Evolutionary conservation across 2,329 filamentous ascomycete species (phyloP), one percentile per base, ranked within the genome.

Genomic region (Xylaria arbuscula): DNA sequence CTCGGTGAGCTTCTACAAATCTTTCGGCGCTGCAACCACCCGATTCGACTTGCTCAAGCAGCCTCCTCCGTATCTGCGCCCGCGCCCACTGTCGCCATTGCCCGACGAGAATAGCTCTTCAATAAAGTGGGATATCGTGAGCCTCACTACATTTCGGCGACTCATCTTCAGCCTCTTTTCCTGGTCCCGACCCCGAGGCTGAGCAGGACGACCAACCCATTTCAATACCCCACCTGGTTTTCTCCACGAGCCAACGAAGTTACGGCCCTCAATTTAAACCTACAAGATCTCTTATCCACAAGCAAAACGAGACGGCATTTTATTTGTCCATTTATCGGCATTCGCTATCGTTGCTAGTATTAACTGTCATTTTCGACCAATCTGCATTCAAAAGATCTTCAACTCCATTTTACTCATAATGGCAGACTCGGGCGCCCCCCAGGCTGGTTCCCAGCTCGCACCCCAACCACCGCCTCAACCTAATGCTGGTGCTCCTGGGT

Each of bases 341-440:
- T 61, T 24, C 58, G 64, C 69, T 50, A 53, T 60, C 55, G 42
- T 58, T 24, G 64, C 69, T 50, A 53, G 56, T 55, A 48, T 58
- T 24, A 24, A 24, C 45, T 51, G 22, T 58, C 45, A 22, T 57
- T 40, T 54, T 50, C 58, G 19, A 51, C 55, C 48, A 36, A 58
- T 55, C 58, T 54, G 59, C 54, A 61, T 56, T 59, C 36, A 56
- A 58, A 22, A 13, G 36, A 53, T 61, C 55, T 55, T 17, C 10
- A 28, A 47, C 22, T 59, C 57, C 57, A 58, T 68, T 58, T 54
- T 57, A 69, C 72, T 76, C 55, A 83, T 82, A 79, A 97, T 97
- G 94, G 90, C 93, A 83, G 93, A 97, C 78, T 88, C 87, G 83
- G 86, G 88, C 79, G 84, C 89, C 78, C 83, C 89, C 80, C 83